Percentiles rank a stretch among this genome's conserved stretches.
phyloP scores from a whole-genome alignment of 129 eudicot genomes.

The Pseudognaphalium luteoalbum region DNA sequence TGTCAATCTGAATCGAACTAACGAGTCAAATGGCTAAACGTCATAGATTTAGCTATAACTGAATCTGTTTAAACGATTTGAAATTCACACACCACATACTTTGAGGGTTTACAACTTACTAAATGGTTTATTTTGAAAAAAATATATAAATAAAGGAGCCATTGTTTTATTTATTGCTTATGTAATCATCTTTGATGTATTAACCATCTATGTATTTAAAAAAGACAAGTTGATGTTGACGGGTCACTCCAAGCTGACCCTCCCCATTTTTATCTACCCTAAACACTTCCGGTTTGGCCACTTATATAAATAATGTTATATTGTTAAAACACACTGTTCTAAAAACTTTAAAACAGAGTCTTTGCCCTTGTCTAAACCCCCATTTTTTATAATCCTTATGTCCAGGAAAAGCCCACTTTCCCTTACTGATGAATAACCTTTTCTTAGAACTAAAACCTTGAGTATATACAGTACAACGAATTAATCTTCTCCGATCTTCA shows the following conservation, averaged over 20 bases:
- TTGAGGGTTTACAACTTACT: background rate
- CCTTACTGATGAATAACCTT: background rate
- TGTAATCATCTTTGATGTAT: background rate
- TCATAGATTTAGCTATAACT: background rate
- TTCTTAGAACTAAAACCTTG: background rate
- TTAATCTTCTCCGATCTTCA: background rate
- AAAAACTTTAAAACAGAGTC: too few relatives aligned
- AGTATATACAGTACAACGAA: background rate
- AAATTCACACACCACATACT: background rate
- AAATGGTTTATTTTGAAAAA: background rate
- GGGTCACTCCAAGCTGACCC: background rate
- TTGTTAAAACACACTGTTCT: too few relatives aligned
- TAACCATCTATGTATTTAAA: background rate
- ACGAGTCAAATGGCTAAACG: background rate
- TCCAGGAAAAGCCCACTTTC: background rate
- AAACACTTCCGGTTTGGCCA: background rate
- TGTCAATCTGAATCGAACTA: background rate
- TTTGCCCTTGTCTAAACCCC: too few relatives aligned
- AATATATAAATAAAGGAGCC: too few relatives aligned
- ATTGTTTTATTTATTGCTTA: background rate
- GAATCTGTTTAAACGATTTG: background rate
- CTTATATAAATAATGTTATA: background rate
- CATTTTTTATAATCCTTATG: background rate
- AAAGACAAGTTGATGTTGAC: background rate
- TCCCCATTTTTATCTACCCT: background rate